Conservation (phyloP, 371 early-diverging fungal genomes). For the Lichtheimia ornata region DNA sequence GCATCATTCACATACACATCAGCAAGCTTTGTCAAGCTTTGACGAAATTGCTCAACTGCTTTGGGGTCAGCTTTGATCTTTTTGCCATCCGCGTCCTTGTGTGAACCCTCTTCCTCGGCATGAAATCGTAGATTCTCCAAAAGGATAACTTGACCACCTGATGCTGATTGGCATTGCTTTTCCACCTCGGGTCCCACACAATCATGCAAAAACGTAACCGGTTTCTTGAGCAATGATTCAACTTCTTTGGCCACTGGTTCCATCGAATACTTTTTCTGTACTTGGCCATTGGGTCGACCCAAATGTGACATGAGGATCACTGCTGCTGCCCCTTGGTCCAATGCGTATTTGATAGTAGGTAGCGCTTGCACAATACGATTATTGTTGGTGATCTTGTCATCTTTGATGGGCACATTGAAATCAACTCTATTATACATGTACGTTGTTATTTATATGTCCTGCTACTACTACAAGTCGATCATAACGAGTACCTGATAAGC, state of each 20-base stretch:
- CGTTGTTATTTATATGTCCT: background rate
- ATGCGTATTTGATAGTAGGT: conserved; percentile 91
- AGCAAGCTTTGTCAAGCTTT: conserved; percentile 88
- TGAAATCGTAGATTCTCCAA: conserved; percentile 99
- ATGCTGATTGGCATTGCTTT: conserved; percentile 72
- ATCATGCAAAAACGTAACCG: conserved; percentile 92
- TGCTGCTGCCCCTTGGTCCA: conserved; percentile 82
- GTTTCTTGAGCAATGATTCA: conserved; percentile 73
- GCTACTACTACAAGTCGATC: background rate
- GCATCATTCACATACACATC: conserved; percentile 99
- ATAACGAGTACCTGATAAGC: conserved; percentile 76
- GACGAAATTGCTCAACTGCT: conserved; percentile 84
- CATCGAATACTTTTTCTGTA: conserved; percentile 85
- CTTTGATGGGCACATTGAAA: conserved; percentile 98
- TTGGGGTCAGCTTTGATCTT: conserved; percentile 88
- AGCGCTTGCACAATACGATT: conserved; percentile 95
- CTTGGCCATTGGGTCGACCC: conserved; percentile 96
- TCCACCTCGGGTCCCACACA: conserved; percentile 93
- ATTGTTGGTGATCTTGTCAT: conserved; percentile 93
- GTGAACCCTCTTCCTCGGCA: conserved; percentile 96
- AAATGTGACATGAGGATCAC: conserved; percentile 97
- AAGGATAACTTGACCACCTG: conserved; percentile 87
- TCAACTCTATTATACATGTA: conserved; percentile 75
- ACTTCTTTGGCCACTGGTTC: conserved; percentile 92
- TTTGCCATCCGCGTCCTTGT: conserved; percentile 86